These are phyloP conservation scores for Boletellus emodensis DNA, from an alignment of 768 basidiomycete species.

Conservation along the genomic window DNA sequence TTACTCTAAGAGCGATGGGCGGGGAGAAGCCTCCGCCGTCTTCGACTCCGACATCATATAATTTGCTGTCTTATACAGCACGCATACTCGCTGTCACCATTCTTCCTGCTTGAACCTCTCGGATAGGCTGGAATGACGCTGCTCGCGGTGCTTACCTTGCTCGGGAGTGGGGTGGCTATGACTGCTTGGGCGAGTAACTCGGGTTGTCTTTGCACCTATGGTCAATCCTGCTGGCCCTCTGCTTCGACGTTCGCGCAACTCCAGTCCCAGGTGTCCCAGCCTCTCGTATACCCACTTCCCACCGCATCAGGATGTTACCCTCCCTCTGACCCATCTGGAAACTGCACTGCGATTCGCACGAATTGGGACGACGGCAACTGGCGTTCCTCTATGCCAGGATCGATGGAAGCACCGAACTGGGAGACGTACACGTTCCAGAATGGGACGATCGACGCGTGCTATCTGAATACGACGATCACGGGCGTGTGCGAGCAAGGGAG, in stretches of 20 bases:
- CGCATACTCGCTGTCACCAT: background rate
- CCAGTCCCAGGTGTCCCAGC: constrained; percentile 15
- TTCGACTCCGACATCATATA: background rate
- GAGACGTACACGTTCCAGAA: constrained; percentile 37
- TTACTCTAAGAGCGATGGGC: too few species aligned
- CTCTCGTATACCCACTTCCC: constrained; percentile 13
- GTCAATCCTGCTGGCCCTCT: constrained; percentile 19
- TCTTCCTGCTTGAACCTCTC: background rate
- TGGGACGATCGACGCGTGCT: constrained; percentile 39
- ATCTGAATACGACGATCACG: constrained; percentile 31
- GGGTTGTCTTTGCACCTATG: constrained; percentile 16
- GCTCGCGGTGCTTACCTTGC: background rate
- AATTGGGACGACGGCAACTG: constrained; percentile 35
- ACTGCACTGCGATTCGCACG: constrained; percentile 32
- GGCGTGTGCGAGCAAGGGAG: constrained; percentile 22
- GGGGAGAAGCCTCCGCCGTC: too few species aligned
- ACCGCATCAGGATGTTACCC: constrained; percentile 20
- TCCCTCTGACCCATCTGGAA: constrained; percentile 27
- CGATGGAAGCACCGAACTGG: constrained; percentile 20
- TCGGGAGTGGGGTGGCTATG: background rate
- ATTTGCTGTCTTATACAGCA: background rate
- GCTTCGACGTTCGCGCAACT: constrained; percentile 11
- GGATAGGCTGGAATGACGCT: background rate
- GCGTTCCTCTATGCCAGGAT: constrained; percentile 39
- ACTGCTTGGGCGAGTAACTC: background rate